Percentiles rank a stretch among this genome's conserved stretches.
Evolutionary conservation across 2,329 filamentous ascomycete species (phyloP).

Genomic region (Phymatotrichopsis omnivora): DNA sequence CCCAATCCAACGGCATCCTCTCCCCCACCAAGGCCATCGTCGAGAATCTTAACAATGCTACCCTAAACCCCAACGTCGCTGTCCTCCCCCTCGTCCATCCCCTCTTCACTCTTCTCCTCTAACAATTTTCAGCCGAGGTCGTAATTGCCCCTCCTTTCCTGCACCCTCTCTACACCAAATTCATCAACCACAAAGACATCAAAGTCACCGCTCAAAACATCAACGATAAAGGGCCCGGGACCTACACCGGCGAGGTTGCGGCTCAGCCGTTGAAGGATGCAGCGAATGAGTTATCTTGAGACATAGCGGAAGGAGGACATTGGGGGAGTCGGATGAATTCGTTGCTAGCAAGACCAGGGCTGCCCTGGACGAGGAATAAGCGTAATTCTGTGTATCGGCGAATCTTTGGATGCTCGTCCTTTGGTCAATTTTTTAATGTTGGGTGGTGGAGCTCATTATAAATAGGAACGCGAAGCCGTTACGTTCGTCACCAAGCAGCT

Average conservation of each 20-base stretch:
- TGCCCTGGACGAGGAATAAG: constrained; percentile 71
- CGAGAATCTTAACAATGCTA: constrained; percentile 74
- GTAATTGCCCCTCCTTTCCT: constrained; percentile 84
- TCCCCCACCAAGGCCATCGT: constrained; percentile 87
- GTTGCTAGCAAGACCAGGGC: constrained; percentile 91
- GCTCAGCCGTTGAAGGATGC: constrained; percentile 83
- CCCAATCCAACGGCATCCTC: constrained; percentile 98
- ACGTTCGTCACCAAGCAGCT: constrained; percentile 81
- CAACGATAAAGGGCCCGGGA: constrained; percentile 91
- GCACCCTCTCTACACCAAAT: constrained; percentile 79
- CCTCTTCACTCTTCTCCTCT: constrained; percentile 2
- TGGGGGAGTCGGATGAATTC: constrained; percentile 39
- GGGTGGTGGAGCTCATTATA: neutral
- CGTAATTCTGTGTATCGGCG: constrained; percentile 96
- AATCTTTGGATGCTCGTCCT: constrained; percentile 58
- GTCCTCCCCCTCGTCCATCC: constrained; percentile 35
- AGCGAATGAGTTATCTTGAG: constrained; percentile 85
- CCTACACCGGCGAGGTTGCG: constrained; percentile 94
- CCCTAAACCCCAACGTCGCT: constrained; percentile 67
- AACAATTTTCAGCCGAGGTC: constrained; percentile 54
- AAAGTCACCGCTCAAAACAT: constrained; percentile 94
- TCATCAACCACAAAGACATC: constrained; percentile 61
- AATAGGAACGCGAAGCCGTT: constrained; percentile 64
- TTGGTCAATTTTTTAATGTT: neutral
- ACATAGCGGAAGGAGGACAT: constrained; percentile 87